Percentiles rank a stretch among this genome's conserved stretches.
Conservation (phyloP, 192 early-diverging fungal species). For the Obelidium mucronatum region DNA sequence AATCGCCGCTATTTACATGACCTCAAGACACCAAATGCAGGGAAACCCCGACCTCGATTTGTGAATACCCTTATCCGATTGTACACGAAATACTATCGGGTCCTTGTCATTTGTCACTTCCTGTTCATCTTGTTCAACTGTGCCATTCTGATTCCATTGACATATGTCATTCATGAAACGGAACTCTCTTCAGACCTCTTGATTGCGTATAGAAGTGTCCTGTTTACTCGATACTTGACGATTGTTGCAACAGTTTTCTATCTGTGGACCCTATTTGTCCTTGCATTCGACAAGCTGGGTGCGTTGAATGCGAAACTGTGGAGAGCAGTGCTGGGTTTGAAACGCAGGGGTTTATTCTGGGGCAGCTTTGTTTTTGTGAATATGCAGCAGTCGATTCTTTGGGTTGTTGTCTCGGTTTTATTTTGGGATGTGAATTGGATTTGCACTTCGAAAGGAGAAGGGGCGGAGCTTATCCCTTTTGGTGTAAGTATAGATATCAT, state of each 20-base stretch:
- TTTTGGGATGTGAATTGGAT: slow-evolving; percentile 26
- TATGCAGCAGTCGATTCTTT: background rate
- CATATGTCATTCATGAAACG: background rate
- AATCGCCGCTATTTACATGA: too few relatives aligned
- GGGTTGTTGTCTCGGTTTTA: slow-evolving; percentile 13
- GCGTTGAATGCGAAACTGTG: background rate
- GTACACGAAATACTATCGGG: background rate
- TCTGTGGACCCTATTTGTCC: background rate
- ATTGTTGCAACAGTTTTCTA: background rate
- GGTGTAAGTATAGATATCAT: background rate
- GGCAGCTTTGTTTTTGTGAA: slow-evolving; percentile 4
- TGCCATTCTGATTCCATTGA: background rate
- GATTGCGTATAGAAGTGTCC: background rate
- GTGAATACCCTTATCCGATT: background rate
- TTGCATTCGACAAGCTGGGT: background rate
- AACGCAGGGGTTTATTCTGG: slow-evolving; percentile 5
- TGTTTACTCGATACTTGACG: background rate
- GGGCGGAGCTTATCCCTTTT: slow-evolving; percentile 15
- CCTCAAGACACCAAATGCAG: background rate
- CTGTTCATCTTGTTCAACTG: slow-evolving; percentile 6
- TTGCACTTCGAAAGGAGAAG: slow-evolving; percentile 3
- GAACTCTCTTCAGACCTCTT: background rate
- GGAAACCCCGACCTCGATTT: background rate
- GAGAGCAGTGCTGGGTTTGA: background rate
- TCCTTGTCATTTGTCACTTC: slow-evolving; percentile 7